phyloP scores from a whole-genome alignment of 192 early-diverging fungal genomes.

The Linnemannia exigua region DNA sequence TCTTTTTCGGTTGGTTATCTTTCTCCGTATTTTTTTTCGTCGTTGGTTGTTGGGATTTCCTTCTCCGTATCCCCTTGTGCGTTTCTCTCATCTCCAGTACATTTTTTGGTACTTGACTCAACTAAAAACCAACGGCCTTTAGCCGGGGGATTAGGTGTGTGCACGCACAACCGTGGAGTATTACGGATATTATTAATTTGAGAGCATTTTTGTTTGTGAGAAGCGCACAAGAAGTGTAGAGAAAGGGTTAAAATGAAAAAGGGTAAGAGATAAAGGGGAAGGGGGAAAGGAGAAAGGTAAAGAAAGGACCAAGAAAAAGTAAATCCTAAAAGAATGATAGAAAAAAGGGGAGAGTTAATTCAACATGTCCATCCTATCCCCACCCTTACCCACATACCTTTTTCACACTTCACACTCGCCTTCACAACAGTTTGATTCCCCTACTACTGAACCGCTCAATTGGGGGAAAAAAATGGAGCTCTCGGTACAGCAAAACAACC shows the following conservation, averaged over 20 bases:
- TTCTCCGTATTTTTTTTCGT: slow-evolving; percentile 6
- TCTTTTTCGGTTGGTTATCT: slow-evolving; percentile 61
- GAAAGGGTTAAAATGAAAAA: neutral
- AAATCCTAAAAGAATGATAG: too few relatives aligned
- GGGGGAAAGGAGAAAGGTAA: neutral
- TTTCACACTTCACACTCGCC: too few relatives aligned
- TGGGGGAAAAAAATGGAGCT: neutral
- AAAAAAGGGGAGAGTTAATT: too few relatives aligned
- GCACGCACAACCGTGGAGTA: neutral
- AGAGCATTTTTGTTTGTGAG: neutral
- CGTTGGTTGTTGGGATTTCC: neutral
- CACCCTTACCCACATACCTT: too few relatives aligned
- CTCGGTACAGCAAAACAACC: neutral
- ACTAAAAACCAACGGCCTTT: neutral
- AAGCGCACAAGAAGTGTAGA: neutral
- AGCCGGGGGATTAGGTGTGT: neutral
- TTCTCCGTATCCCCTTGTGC: neutral
- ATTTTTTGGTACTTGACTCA: neutral
- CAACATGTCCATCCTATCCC: too few relatives aligned
- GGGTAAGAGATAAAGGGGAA: too few relatives aligned
- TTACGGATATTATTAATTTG: slow-evolving; percentile 5
- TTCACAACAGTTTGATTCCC: too few relatives aligned
- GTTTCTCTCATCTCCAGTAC: neutral
- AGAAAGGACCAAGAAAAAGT: neutral
- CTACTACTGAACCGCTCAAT: neutral